phyloP scores from a whole-genome alignment of 2,329 filamentous ascomycete species.

The Chrysosporium keratinophilum region DNA sequence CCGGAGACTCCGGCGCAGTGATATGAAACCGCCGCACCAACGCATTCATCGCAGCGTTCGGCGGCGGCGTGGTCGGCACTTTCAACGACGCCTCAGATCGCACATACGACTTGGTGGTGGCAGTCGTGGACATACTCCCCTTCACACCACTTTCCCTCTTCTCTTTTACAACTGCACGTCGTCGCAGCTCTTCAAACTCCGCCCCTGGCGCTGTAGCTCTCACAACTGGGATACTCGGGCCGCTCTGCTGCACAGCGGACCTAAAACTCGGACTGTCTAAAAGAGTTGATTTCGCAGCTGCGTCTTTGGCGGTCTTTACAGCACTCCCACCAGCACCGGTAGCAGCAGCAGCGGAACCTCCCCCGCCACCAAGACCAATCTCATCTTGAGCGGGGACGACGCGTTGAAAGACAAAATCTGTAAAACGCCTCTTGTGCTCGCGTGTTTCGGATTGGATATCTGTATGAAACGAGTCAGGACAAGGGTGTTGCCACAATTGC shows the following conservation, averaged over 20 bases:
- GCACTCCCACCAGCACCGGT: not conserved
- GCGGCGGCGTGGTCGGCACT: not conserved
- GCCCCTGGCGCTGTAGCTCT: conserved; percentile 35
- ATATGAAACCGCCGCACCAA: conserved; percentile 34
- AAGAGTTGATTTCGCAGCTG: not conserved
- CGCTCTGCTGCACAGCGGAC: conserved; percentile 12
- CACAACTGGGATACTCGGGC: conserved; percentile 30
- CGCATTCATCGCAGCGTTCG: not conserved
- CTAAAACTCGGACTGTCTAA: conserved; percentile 8
- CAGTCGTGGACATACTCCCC: not conserved
- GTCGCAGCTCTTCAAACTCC: conserved; percentile 30
- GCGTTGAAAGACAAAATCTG: conserved; percentile 40
- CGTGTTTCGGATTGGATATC: conserved; percentile 38
- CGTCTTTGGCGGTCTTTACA: not conserved
- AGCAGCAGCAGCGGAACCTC: not conserved
- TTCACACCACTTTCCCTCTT: not conserved
- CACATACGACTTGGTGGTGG: not conserved
- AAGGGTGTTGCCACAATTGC: not conserved
- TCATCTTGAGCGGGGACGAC: conserved; percentile 21
- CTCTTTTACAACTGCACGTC: conserved; percentile 9
- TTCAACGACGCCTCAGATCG: conserved; percentile 1
- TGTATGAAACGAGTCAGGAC: conserved; percentile 17
- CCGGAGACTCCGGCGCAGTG: conserved; percentile 23
- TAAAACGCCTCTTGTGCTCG: conserved; percentile 40
- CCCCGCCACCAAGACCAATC: not conserved